A percentile compares a stretch with the other conserved stretches of the same genome.
These are phyloP conservation scores for Phycomyces blakesleeanus DNA, from an alignment of 192 early-diverging fungal species.

Conservation along the genomic window DNA sequence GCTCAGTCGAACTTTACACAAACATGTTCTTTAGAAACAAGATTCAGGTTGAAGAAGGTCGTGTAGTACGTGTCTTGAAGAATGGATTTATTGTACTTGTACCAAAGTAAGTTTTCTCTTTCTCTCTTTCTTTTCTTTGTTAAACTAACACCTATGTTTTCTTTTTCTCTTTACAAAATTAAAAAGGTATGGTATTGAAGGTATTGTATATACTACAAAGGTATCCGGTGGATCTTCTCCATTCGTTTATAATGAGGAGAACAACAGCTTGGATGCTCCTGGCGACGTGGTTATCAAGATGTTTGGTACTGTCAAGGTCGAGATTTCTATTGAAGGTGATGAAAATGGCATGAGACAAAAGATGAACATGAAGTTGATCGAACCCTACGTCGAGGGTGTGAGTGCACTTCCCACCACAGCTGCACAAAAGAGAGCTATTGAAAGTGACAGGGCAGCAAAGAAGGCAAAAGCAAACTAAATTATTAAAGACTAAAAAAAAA, in stretches of 20 bases:
- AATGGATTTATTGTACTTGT: conserved; percentile 94
- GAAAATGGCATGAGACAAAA: conserved; percentile 60
- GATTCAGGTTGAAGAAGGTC: conserved; percentile 78
- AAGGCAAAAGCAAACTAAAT: conserved; percentile 11
- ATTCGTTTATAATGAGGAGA: conserved; percentile 41
- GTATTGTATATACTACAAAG: conserved; percentile 70
- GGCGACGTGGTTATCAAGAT: conserved; percentile 57
- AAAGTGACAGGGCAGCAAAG: neutral
- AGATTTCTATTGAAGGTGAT: conserved; percentile 59
- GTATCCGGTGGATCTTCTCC: conserved; percentile 22
- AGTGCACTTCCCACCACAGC: conserved; percentile 25
- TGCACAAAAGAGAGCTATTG: conserved; percentile 10
- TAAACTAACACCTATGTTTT: neutral
- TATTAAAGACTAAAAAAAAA: conserved; percentile 1
- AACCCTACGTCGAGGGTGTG: conserved; percentile 51
- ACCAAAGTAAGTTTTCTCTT: conserved; percentile 52
- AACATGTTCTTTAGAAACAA: conserved; percentile 96
- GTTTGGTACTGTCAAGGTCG: conserved; percentile 79
- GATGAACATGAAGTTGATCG: conserved; percentile 53
- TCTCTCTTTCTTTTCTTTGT: neutral
- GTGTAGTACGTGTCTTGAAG: conserved; percentile 87
- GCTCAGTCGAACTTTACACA: conserved; percentile 95
- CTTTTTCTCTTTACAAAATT: neutral
- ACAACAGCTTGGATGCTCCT: conserved; percentile 37
- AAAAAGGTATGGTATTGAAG: conserved; percentile 79